phyloP scores from a whole-genome alignment of 441 rosid genomes.

The Capsella rubella region DNA sequence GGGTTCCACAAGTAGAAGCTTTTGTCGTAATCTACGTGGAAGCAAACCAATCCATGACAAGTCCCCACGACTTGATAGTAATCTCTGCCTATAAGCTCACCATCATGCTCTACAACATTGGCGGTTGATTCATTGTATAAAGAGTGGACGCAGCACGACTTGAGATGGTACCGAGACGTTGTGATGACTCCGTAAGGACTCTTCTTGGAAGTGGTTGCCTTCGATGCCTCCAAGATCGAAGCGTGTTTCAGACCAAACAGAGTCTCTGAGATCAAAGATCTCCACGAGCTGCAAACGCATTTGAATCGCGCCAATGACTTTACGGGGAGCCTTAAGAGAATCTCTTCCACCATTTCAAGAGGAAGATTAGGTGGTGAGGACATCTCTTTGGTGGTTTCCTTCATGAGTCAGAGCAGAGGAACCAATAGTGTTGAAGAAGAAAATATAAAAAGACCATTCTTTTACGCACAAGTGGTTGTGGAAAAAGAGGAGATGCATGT shows the following conservation, averaged over 20 bases:
- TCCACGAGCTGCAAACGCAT: slow-evolving; percentile 45
- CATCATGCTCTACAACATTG: slow-evolving; percentile 33
- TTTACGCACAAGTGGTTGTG: slow-evolving; percentile 40
- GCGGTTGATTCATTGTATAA: slow-evolving; percentile 28
- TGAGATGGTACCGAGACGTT: slow-evolving; percentile 43
- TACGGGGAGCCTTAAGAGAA: slow-evolving; percentile 45
- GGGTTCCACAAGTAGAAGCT: slow-evolving; percentile 49
- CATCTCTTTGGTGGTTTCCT: slow-evolving; percentile 18
- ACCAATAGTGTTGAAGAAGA: slow-evolving; percentile 22
- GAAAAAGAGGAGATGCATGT: slow-evolving; percentile 38
- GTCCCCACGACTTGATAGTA: slow-evolving; percentile 48
- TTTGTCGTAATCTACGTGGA: slow-evolving; percentile 31
- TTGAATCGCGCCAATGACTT: slow-evolving; percentile 43
- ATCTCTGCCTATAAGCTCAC: slow-evolving; percentile 46
- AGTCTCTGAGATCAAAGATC: slow-evolving; percentile 44
- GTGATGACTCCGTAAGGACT: slow-evolving; percentile 37
- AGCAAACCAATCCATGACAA: slow-evolving; percentile 47
- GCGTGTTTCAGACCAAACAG: slow-evolving; percentile 38
- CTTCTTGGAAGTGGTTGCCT: slow-evolving; percentile 28
- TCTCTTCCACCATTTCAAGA: slow-evolving; percentile 41
- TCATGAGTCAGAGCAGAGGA: slow-evolving; percentile 34
- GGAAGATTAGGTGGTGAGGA: slow-evolving; percentile 35
- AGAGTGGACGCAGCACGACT: slow-evolving; percentile 43
- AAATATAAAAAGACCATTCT: neutral
- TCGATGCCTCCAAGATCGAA: slow-evolving; percentile 23